Conservation (phyloP, 371 early-diverging fungal species). For the Rhizopus stolonifer region DNA sequence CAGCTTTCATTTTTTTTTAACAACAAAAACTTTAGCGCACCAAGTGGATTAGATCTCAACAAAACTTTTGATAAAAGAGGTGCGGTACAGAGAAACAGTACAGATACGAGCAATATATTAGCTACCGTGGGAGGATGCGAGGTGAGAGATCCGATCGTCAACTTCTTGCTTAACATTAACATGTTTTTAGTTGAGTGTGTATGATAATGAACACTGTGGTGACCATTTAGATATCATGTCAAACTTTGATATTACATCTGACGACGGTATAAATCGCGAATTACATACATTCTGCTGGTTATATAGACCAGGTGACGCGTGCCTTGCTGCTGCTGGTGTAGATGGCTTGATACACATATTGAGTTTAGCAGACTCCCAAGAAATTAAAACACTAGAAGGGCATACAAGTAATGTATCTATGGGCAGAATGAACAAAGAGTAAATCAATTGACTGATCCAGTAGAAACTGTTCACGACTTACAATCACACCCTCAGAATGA, state of each 20-base stretch:
- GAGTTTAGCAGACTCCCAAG: slow-evolving; percentile 73
- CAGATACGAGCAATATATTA: slow-evolving; percentile 72
- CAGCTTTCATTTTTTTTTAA: slow-evolving; percentile 73
- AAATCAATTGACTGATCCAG: neutral
- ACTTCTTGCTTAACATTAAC: no score
- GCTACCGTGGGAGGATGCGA: slow-evolving; percentile 72
- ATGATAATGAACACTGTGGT: slow-evolving; percentile 91
- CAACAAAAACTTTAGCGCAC: slow-evolving; percentile 52
- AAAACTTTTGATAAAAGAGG: slow-evolving; percentile 71
- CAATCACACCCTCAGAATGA: slow-evolving; percentile 70
- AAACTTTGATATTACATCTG: slow-evolving; percentile 65
- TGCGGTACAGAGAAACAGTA: slow-evolving; percentile 59
- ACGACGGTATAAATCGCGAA: slow-evolving; percentile 32
- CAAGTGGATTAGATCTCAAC: slow-evolving; percentile 52
- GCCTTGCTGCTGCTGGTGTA: slow-evolving; percentile 68
- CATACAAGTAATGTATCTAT: slow-evolving; percentile 50
- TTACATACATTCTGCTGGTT: slow-evolving; percentile 74
- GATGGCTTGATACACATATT: slow-evolving; percentile 64
- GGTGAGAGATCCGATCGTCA: slow-evolving; percentile 36
- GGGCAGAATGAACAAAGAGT: slow-evolving; percentile 16
- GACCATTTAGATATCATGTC: slow-evolving; percentile 92
- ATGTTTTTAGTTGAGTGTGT: slow-evolving; percentile 77
- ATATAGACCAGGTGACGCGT: slow-evolving; percentile 60
- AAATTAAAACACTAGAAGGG: slow-evolving; percentile 59
- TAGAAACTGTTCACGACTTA: slow-evolving; percentile 66